Base-by-base conservation (phyloP, 768 basidiomycete genomes). In the Termitomyces heimii region DNA sequence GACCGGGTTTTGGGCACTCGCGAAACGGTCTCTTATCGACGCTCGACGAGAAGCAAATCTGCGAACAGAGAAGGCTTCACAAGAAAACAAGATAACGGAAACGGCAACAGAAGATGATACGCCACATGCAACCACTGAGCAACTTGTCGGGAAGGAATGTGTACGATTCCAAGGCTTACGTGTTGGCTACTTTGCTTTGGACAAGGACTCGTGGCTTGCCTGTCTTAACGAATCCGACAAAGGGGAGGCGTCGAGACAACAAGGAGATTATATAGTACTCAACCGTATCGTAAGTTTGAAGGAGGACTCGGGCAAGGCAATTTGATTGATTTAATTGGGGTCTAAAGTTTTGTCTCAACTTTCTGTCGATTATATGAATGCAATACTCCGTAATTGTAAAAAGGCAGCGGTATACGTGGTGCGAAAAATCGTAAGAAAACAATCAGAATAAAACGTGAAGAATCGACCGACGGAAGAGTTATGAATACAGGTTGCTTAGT, bases 101-200 rank as follows among this genome's bases (percentile, higher is more conserved):
- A 68, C 67, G 37, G 70, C 68, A 12, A 57, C 66, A 4, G 67
- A 68, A 35, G 79, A 79, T 35, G 81, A 79, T 54, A 89, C 84
- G 28, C 93, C 91, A 1, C 79, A 82, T 49, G 85, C 87, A 22
- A 90, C 86, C 6, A 84, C 80, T 52, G 87, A 85, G 54, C 90
- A 92, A 70, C 77, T 96, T 40, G 82, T 92, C 45, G 96, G 90
- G 28, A 89, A 89, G 70, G 97, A 98, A 71, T 92, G 88, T 67
- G 82, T 98, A 55, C 82, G 97, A 39, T 98, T 99, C 85, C 97
- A 99, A 73, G 97, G 94, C 8, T 78, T 98, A 66, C 85, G 97
- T 10, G 86, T 98, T 47, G 97, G 89, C 3, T 99, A 98, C 75
- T 98, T 99, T 67, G 82, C 92, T 20, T 76, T 98, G 28, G 97